Percentiles rank a stretch among this genome's conserved stretches.
These are phyloP conservation scores for Irpex sp. DNA, from an alignment of 1,284 basidiomycete species.

Conservation along the genomic window DNA sequence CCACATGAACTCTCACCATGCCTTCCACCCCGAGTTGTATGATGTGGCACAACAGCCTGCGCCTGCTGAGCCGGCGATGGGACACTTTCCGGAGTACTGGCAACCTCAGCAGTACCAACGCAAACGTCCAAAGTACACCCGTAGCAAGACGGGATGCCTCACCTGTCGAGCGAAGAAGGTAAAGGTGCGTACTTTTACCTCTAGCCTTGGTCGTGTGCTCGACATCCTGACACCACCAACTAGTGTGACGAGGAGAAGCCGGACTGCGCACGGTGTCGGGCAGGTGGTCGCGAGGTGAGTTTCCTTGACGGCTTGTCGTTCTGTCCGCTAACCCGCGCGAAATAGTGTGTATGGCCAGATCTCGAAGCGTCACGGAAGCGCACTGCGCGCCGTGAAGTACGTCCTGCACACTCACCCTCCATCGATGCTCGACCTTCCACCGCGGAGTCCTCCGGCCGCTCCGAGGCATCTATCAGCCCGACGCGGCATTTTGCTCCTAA, in stretches of 20 bases:
- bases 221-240: conserved; percentile 5
- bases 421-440: conserved; percentile 58
- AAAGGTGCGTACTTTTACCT: conserved; percentile 49
- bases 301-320: conserved; percentile 7
- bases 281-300: conserved; percentile 73
- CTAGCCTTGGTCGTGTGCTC: not conserved
- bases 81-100: conserved; percentile 23
- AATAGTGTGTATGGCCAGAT: conserved; percentile 80
- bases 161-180: conserved; percentile 86
- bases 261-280: conserved; percentile 73
- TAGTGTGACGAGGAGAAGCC: conserved; percentile 84
- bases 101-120: conserved; percentile 53
- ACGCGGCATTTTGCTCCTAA: conserved; percentile 57
- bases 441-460: conserved; percentile 59
- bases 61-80: conserved; percentile 41
- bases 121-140: conserved; percentile 82
- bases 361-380: conserved; percentile 61
- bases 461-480: conserved; percentile 56
- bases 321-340: conserved; percentile 17
- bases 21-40: not conserved
- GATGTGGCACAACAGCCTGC: not conserved
- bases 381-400: conserved; percentile 28
- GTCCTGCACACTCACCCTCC: conserved; percentile 35
- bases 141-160: conserved; percentile 81
- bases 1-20: not conserved